Evolutionary conservation across 1,139 yeast species (phyloP), one percentile per base, ranked within the genome.

Genomic region (Geotrichum carabidarum): DNA sequence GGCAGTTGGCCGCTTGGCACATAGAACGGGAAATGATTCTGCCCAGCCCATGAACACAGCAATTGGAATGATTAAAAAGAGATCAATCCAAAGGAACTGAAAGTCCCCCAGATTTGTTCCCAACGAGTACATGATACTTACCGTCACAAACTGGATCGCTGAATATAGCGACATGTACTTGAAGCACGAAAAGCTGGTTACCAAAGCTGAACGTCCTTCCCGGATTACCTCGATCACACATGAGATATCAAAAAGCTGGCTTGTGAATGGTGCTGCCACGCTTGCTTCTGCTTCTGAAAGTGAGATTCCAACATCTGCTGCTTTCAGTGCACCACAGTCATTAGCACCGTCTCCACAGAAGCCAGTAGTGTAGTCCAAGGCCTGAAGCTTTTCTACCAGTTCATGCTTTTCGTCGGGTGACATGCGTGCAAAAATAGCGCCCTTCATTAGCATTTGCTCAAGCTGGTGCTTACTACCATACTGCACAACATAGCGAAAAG

Each of bases 341-440:
- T 93, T 75, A 30, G 78, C 78, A 22, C 78, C 99, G 72, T 93
- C 99, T 37, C 99, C 99, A 72, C 98, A 91, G 70, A 93, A 93
- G 1, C 98, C 96, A 45, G 90, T 95, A 0, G 96, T 89, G 67
- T 91, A 93, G 64, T 89, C 96, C 27, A 93, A 68, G 38, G 76
- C 78, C 68, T 90, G 96, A 27, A 93, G 72, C 66, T 86, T 90
- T 63, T 87, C 93, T 34, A 93, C 97, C 52, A 93, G 75, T 71
- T 93, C 99, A 68, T 93, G 96, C 67, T 93, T 93, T 67, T 93
- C 99, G 70, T 93, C 99, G 0, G 99, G 99, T 0, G 98, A 91
- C 99, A 93, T 93, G 61, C 99, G 78, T 0, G 99, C 98, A 73
- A 84, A 94, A 7, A 93, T 80, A 49, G 83, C 81, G 58, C 93